These are phyloP conservation scores for Pleurotus djamor DNA, from an alignment of 768 basidiomycete species.

Conservation along the genomic window DNA sequence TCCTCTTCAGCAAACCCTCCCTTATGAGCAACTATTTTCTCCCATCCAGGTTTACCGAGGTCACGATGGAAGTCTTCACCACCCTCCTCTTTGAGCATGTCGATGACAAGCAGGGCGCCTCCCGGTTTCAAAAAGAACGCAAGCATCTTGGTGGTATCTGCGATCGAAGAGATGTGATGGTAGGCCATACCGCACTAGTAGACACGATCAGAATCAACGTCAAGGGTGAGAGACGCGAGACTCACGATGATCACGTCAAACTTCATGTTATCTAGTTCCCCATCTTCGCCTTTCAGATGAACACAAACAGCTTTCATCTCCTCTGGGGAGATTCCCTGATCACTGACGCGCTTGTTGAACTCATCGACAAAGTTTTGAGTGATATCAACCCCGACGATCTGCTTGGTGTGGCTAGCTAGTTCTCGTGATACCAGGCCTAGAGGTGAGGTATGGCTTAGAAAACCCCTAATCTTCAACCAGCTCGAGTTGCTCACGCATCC, in stretches of 20 bases:
- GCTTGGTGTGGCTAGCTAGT: conserved; percentile 57
- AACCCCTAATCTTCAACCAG: no score
- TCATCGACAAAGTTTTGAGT: conserved; percentile 67
- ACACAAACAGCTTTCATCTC: conserved; percentile 65
- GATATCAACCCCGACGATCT: conserved; percentile 74
- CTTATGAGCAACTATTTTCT: conserved; percentile 52
- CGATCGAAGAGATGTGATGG: conserved; percentile 59
- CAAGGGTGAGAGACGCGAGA: conserved; percentile 7
- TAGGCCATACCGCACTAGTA: conserved; percentile 59
- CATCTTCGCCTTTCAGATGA: conserved; percentile 43
- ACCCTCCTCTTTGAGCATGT: conserved; percentile 27
- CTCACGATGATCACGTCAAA: conserved; percentile 76
- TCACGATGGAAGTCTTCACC: conserved; percentile 20
- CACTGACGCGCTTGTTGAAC: conserved; percentile 54
- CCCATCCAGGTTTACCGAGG: conserved; percentile 7
- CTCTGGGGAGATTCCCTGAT: conserved; percentile 61
- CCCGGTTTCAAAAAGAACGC: conserved; percentile 58
- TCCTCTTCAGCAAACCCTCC: conserved; percentile 50
- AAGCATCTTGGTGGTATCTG: conserved; percentile 50
- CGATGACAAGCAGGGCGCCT: conserved; percentile 58
- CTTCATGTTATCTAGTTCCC: conserved; percentile 46
- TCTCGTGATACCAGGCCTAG: conserved; percentile 63
- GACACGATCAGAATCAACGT: not conserved
- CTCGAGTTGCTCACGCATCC: conserved; percentile 4
- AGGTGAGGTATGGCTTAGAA: no score